phyloP scores from a whole-genome alignment of 208 protist genomes.

The Jaenimonas drosophilae region DNA sequence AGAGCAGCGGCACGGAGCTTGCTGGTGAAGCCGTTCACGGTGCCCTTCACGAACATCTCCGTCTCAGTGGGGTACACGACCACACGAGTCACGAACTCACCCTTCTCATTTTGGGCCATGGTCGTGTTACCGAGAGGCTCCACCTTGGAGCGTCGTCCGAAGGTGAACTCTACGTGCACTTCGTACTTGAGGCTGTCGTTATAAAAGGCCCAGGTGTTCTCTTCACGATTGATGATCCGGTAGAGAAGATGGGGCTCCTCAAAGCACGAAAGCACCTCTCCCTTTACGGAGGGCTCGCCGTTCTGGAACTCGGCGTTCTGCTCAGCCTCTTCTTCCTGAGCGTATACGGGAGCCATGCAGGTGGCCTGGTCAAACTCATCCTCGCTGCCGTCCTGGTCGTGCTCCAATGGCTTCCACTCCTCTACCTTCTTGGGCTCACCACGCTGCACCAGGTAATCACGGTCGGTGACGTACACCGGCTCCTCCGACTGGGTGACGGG shows the following conservation, averaged over 20 bases:
- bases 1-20: no score
- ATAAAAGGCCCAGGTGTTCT: constrained; percentile 70
- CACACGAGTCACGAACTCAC: constrained; percentile 26
- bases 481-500: no score
- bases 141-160: constrained; percentile 46
- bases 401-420: no score
- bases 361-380: constrained; percentile 71
- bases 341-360: constrained; percentile 35
- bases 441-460: no score
- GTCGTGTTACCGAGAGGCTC: constrained; percentile 38
- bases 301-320: constrained; percentile 51
- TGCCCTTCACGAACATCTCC: constrained; percentile 56
- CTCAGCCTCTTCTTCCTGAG: constrained; percentile 11
- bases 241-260: constrained; percentile 63
- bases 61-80: constrained; percentile 63
- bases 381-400: constrained; percentile 17
- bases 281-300: constrained; percentile 38
- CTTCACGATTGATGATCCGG: constrained; percentile 42
- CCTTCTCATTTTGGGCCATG: constrained; percentile 19
- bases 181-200: constrained; percentile 63
- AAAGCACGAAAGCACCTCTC: constrained; percentile 59
- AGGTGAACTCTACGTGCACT: constrained; percentile 56
- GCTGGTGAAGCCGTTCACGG: constrained; percentile 41
- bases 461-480: no score
- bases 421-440: no score